Evolutionary conservation across 176 grass and related monocot species (phyloP).

Genomic region (Avena eriantha): DNA sequence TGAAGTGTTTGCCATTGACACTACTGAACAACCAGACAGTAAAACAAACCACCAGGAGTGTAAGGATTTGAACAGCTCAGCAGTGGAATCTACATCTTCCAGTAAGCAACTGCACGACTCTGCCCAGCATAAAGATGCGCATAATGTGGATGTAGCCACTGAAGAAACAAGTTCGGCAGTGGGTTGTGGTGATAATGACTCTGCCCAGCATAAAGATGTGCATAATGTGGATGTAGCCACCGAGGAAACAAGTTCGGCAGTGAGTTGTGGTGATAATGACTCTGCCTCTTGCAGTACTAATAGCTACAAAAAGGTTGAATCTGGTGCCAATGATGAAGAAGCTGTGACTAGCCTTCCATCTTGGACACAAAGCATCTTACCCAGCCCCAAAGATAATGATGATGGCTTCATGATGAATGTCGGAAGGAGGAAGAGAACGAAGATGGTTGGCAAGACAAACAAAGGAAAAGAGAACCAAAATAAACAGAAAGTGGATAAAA

Average conservation of each 20-base stretch:
- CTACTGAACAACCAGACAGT: slow-evolving; percentile 43
- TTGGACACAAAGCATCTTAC: slow-evolving; percentile 47
- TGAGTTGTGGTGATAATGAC: slow-evolving; percentile 49
- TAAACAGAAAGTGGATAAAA: slow-evolving; percentile 51
- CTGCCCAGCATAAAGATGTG: slow-evolving; percentile 41
- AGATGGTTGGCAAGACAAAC: slow-evolving; percentile 46
- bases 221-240: slow-evolving; percentile 43
- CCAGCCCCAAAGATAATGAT: slow-evolving; percentile 38
- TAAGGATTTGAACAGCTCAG: slow-evolving; percentile 46
- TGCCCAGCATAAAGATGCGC: slow-evolving; percentile 37
- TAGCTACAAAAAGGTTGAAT: slow-evolving; percentile 38
- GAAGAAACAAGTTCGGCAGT: slow-evolving; percentile 36
- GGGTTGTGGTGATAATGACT: slow-evolving; percentile 48
- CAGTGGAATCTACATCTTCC: slow-evolving; percentile 41
- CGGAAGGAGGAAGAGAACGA: slow-evolving; percentile 47
- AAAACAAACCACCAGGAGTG: slow-evolving; percentile 24
- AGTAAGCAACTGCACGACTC: slow-evolving; percentile 42
- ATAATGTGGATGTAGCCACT: slow-evolving; percentile 44
- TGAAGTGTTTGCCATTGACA: not conserved
- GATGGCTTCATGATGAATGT: slow-evolving; percentile 50
- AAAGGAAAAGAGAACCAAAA: slow-evolving; percentile 46
- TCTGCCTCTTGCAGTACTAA: slow-evolving; percentile 49
- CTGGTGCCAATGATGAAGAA: slow-evolving; percentile 49
- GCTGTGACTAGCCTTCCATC: slow-evolving; percentile 43
- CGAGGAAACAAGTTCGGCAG: slow-evolving; percentile 33